phyloP scores from a whole-genome alignment of 768 basidiomycete species.

The Pisolithus marmoratus region DNA sequence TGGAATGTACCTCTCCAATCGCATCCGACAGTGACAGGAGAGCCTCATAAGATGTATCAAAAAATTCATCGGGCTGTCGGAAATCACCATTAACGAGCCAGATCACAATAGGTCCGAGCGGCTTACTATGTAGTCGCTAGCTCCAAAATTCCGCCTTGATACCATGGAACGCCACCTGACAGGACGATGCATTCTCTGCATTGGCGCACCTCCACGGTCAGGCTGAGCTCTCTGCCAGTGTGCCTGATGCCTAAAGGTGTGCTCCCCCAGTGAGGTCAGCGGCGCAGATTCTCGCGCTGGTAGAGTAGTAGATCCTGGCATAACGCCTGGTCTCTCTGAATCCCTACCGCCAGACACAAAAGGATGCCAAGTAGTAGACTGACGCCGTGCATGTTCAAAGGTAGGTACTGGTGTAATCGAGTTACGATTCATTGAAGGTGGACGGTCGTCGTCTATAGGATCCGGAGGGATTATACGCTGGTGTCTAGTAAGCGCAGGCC shows the following conservation, averaged over 20 bases:
- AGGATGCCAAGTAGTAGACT: constrained; percentile 20
- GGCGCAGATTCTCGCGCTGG: not conserved
- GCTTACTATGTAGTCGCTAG: constrained; percentile 51
- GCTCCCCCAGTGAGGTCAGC: constrained; percentile 9
- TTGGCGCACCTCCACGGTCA: constrained; percentile 17
- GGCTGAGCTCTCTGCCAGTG: constrained; percentile 25
- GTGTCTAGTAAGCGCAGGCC: not conserved
- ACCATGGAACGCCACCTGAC: constrained; percentile 18
- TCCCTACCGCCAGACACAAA: constrained; percentile 12
- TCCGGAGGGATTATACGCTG: not conserved
- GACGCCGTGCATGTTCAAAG: not conserved
- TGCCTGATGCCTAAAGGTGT: constrained; percentile 18
- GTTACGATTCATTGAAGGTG: not conserved
- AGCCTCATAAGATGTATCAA: constrained; percentile 71
- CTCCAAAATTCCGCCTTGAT: constrained; percentile 15
- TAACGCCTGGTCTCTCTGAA: constrained; percentile 1
- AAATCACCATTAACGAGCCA: constrained; percentile 3
- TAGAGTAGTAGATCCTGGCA: not conserved
- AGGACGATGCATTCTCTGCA: constrained; percentile 13
- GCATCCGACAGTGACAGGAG: constrained; percentile 52
- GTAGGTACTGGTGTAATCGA: not conserved
- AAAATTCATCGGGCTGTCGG: constrained; percentile 64
- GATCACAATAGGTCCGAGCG: not conserved
- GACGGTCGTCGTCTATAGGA: not conserved
- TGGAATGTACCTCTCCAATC: constrained; percentile 66